Evolutionary conservation across 352 stramenopile species (phyloP), one percentile per base, ranked within the genome.

Genomic region (Globisporangium heterothallicum): DNA sequence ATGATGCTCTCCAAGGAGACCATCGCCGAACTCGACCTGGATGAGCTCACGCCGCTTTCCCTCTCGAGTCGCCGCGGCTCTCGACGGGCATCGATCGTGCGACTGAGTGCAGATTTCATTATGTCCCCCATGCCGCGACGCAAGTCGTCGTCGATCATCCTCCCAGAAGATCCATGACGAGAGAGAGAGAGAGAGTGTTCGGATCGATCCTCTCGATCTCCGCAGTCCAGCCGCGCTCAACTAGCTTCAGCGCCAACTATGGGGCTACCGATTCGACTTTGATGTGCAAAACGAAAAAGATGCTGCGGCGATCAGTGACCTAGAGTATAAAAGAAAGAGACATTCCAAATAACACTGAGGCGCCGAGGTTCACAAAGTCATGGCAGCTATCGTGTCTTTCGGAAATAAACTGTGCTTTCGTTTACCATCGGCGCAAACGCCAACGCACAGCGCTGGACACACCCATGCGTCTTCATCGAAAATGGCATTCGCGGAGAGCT

Each of bases 21-120:
- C 43, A 27, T 13, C 8, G 42, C 43, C 8, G 49, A 46, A 21
- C 34, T 64, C n/a, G 53, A 66, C 27, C 24, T 72, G 13, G 59
- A 64, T 35, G 59, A 74, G 50, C 35, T 64, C 22, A 75, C 71
- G 10, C 71, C 71, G 41, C 66, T 82, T 8, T 76, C 71, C 12
- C 36, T 52, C 14, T 56, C 58, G 13, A 66, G 63, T 16, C 54
- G 56, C 19, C 55, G 50, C 44, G 64, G 57, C 51, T 59, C 53
- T 43, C 57, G 60, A 32, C 65, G 65, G 14, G 65, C 65, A 35
- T 74, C 65, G 21, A 70, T 74, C 49, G 62, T 74, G 47, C 52
- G 62, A 3, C 59, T 74, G 44, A 70, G 62, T 30, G 53, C 53
- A 19, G 65, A 74, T 46, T 74, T 74, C 35, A 56, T 74, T 30